Evolutionary conservation across 169 alveolate species (phyloP).

Genomic region (Cryptosporidium sp.): DNA sequence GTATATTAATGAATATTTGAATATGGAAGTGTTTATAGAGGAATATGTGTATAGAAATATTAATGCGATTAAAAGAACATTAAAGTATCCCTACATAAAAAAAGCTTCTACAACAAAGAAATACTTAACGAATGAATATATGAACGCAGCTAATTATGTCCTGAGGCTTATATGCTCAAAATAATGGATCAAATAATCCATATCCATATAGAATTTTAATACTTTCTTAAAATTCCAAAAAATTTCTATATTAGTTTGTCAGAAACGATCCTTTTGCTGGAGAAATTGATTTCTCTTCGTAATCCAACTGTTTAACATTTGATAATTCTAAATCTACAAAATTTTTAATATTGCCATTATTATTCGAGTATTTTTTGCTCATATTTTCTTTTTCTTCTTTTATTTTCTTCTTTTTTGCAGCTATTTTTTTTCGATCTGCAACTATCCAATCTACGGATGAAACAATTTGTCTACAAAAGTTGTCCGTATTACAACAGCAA

Average conservation of each 20-base stretch:
- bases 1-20: constrained; percentile 8
- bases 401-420: constrained; percentile 8
- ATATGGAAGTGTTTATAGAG: constrained; percentile 8
- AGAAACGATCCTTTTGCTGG: constrained; percentile 41
- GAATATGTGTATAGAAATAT: constrained; percentile 30
- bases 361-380: not conserved
- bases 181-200: not conserved
- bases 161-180: constrained; percentile 19
- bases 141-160: constrained; percentile 73
- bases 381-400: constrained; percentile 12
- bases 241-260: not conserved
- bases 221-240: not conserved
- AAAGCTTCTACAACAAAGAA: constrained; percentile 51
- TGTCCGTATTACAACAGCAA: constrained; percentile 21
- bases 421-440: constrained; percentile 67
- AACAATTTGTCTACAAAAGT: constrained; percentile 30
- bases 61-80: constrained; percentile 48
- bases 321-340: constrained; percentile 8
- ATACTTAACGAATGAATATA: constrained; percentile 51
- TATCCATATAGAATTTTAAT: not conserved
- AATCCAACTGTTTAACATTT: constrained; percentile 1
- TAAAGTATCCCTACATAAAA: constrained; percentile 33
- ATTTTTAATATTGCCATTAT: not conserved
- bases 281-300: constrained; percentile 52
- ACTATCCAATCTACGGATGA: constrained; percentile 72